Evolutionary conservation across 139 green algal genomes (phyloP), one percentile per base, ranked within the genome.

Genomic region (Auxenochlorella pyrenoidosa): DNA sequence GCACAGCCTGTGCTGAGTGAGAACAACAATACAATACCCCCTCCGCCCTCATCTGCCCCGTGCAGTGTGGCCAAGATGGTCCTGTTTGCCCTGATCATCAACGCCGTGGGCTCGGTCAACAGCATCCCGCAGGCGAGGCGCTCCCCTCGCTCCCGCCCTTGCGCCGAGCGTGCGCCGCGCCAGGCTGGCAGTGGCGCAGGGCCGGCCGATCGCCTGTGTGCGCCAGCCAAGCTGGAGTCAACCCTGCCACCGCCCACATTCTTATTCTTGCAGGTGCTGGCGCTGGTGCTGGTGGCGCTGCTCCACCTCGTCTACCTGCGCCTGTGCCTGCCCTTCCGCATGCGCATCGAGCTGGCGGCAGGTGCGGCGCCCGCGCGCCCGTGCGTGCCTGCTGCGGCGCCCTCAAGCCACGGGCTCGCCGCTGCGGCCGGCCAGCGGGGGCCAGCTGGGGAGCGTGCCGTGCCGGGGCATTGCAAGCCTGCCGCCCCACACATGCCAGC

Each of bases 221-320:
- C 72, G 47, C n/a, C 51, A 34, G 16, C 76, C n/a, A 47, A 44
- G 3, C 76, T 13, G 47, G 12, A 12, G 47, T 6, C 47, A 12
- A n/a, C n/a, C n/a, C 47, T 38, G 34, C 66, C 66, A 21, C 66
- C 16, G 5, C 66, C 16, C 66, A 73, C n/a, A 34, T 1, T 30
- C 70, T n/a, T 3, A 5, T 24, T 16, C 22, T 1, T 40, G 59
- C 88, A 91, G 88, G 51, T 91, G 18, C 63, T 93, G 38, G 81
- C 75, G 16, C 79, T 93, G 44, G 71, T 91, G 78, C 38, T 88
- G 19, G 75, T 93, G 43, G 85, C 79, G 38, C 34, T 93, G 28
- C 24, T 88, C 13, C 80, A 91, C 63, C 47, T 93, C 44, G 16
- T 88, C 15, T 93, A 91, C 76, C 81, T 93, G 73, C 84, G 90